Base-by-base conservation (phyloP, 176 grass and related monocot species). In the Areca catechu region DNA sequence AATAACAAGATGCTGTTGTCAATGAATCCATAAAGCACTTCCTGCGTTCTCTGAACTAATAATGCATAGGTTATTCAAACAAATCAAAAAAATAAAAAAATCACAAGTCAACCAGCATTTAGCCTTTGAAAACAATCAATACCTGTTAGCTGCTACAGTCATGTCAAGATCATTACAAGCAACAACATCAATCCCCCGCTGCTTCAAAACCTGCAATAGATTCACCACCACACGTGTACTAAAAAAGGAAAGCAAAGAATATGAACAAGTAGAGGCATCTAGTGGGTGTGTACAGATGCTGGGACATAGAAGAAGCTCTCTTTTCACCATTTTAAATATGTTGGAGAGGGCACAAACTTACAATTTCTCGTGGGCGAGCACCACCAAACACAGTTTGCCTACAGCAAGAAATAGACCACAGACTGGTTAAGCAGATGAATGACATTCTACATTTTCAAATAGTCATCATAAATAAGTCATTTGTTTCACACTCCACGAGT, bases 321-420 rank as follows among this genome's bases (percentile, higher is more conserved):
- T 43, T 43, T 43, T 43, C 9, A 43, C 9, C 34, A 14, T 43
- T 43, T 43, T 43, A 10, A 68, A 16, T 60, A 5, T 19, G 58
- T 34, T 27, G 20, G 48, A 59, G 69, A 76, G 22, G 51, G 20
- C 34, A 51, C 24, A 22, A 55, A 62, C 60, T 62, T 83, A 98
- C 94, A 70, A 89, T 81, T 74, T 98, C 94, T 12, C 94, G 59
- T n/a, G 88, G 94, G 0, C 94, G 94, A 76, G 84, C 94, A 57
- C 94, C 84, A 70, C 94, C 88, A 68, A 98, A 98, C 9, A 93
- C 66, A 28, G 69, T 77, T 82, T 73, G 58, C 84, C 94, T 98
- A 67, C 28, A 48, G 47, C 60, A 75, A 72, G 10, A 80, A 69
- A 65, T 61, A 43, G 34, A 12, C 34, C 6, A 43, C 34, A 43